These are phyloP conservation scores for Aspergillus hortae DNA, from an alignment of 2,329 filamentous ascomycete genomes.

Conservation along the genomic window DNA sequence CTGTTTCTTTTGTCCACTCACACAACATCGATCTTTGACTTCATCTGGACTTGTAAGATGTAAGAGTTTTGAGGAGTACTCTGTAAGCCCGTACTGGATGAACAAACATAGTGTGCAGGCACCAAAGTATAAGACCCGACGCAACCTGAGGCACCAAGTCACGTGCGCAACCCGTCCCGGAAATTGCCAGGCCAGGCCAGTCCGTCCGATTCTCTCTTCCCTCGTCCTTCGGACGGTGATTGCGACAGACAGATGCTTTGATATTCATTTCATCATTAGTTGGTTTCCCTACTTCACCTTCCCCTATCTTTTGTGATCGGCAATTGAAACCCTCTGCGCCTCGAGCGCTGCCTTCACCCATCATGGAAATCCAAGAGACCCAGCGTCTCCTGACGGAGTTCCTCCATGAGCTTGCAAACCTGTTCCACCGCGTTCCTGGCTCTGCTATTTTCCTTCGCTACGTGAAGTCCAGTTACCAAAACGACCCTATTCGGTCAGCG, in stretches of 20 bases:
- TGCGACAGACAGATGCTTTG: no score
- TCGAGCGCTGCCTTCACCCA: constrained; percentile 18
- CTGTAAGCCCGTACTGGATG: no score
- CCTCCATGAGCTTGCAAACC: constrained; percentile 54
- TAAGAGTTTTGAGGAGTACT: no score
- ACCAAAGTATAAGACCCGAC: no score
- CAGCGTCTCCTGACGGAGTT: constrained; percentile 53
- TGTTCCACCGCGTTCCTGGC: constrained; percentile 87
- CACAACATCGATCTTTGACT: neutral
- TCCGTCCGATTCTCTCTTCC: no score
- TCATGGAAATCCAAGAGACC: constrained; percentile 57
- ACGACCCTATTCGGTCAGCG: constrained; percentile 89
- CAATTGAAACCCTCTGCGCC: neutral
- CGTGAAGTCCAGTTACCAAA: constrained; percentile 94
- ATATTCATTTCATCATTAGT: no score
- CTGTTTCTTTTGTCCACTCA: constrained; percentile 10
- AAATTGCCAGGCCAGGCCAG: neutral
- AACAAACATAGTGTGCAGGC: no score
- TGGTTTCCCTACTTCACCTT: neutral
- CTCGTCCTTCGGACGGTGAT: no score
- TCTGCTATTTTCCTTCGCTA: constrained; percentile 93
- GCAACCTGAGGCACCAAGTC: neutral
- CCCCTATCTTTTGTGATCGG: neutral
- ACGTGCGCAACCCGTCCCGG: neutral
- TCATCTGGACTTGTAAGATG: neutral